These are phyloP conservation scores for Penicillium olsonii DNA, from an alignment of 2,329 filamentous ascomycete species.

Conservation along the genomic window DNA sequence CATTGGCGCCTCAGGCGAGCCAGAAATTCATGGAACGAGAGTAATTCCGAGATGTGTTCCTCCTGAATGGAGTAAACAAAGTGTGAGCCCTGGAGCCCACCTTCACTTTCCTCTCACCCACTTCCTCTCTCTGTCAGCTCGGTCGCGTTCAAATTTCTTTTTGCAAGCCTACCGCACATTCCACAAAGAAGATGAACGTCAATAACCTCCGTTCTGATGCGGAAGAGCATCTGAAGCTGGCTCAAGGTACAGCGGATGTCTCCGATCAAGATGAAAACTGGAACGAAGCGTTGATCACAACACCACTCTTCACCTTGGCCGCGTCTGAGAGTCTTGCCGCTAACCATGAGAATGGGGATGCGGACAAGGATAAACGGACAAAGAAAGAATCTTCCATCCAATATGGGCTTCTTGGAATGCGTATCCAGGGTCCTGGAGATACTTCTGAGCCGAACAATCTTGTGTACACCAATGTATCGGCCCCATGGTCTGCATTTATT, in stretches of 20 bases:
- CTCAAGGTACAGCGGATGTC: neutral
- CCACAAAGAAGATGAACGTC: neutral
- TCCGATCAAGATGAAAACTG: neutral
- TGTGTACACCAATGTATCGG: slow-evolving; percentile 50
- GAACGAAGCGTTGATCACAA: slow-evolving; percentile 1
- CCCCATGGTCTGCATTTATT: slow-evolving; percentile 61
- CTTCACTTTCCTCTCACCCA: no score
- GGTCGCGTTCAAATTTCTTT: neutral
- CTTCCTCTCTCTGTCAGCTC: neutral
- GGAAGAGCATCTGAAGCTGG: slow-evolving; percentile 1
- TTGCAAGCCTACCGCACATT: no score
- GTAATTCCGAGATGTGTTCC: no score
- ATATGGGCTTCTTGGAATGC: slow-evolving; percentile 3
- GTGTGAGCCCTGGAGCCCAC: no score
- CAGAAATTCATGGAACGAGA: no score
- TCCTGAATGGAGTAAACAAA: no score
- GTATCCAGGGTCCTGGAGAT: neutral
- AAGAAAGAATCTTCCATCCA: neutral
- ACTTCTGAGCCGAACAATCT: neutral
- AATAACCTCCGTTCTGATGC: neutral
- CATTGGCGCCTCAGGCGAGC: no score
- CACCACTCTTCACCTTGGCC: slow-evolving; percentile 1
- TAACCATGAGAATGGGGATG: neutral
- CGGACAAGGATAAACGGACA: neutral
- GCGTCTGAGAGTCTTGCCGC: neutral